A percentile compares a stretch with the other conserved stretches of the same genome.
phyloP scores from a whole-genome alignment of 345 rosid genomes.

The Abelmoschus esculentus region DNA sequence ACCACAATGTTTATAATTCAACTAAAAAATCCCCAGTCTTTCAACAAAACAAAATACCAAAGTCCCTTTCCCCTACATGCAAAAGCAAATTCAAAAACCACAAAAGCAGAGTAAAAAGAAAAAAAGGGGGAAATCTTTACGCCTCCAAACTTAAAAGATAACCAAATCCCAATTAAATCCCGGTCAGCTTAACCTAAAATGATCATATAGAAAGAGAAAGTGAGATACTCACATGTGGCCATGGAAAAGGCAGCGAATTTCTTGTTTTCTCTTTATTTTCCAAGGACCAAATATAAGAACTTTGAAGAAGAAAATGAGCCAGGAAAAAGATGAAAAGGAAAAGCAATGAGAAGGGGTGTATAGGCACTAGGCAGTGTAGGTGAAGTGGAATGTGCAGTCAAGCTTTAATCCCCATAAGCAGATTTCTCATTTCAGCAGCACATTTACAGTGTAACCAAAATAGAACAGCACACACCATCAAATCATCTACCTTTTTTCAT shows the following conservation, averaged over 20 bases:
- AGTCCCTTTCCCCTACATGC: not conserved
- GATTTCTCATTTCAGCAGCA: not conserved
- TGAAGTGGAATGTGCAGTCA: not conserved
- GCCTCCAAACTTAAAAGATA: not conserved
- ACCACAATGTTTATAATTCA: not conserved
- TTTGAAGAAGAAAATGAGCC: not conserved
- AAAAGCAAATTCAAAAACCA: constrained; percentile 1
- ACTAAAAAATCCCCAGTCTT: not conserved
- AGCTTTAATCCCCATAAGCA: constrained; percentile 9
- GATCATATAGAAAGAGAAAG: not conserved
- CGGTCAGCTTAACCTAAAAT: not conserved
- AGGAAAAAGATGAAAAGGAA: not conserved
- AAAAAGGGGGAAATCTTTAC: not conserved
- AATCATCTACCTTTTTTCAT: too few relatives aligned
- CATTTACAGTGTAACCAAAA: not conserved
- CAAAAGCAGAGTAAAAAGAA: not conserved
- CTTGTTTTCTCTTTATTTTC: not conserved
- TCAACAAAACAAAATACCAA: not conserved
- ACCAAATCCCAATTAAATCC: not conserved
- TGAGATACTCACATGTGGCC: constrained; percentile 14
- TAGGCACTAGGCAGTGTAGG: not conserved
- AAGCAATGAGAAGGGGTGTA: not conserved
- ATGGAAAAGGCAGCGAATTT: not conserved
- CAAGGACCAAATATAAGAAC: not conserved
- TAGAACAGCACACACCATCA: not conserved